Base-by-base conservation (phyloP, 2,329 filamentous ascomycete species). In the Diaporthe vexans region DNA sequence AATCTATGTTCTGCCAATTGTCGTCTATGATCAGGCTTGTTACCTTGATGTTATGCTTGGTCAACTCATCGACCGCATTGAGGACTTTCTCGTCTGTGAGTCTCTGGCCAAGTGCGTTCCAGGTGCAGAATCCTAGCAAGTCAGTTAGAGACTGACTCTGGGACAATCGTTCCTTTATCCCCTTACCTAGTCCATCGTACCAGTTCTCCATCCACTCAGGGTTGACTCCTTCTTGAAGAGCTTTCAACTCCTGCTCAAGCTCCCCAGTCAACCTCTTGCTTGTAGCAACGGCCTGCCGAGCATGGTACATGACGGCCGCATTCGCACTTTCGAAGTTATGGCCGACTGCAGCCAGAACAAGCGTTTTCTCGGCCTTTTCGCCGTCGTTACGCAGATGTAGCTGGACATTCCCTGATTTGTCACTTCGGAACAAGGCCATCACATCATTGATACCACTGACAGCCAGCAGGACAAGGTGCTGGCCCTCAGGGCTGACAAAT, bases 1-100 rank as follows among this genome's bases (percentile, higher is more conserved):
- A 84, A 77, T 90, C 91, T 61, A 97, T 88, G 11, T 93, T 91
- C 82, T 98, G 95, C 97, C 97, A 99, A 79, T 97, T 97, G 81
- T 99, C 97, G 78, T 99, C 97, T 76, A 99, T 97, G 76, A 98
- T 98, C 2, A 99, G 87, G 79, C 92, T 97, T 0, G 91, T 92
- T 59, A 98, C 88, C 56, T 93, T 91, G 79, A 99, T 94, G 0
- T 92, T 89, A 73, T 94, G 89, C 40, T 91, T 86, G 6, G 92
- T 89, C 15, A 99, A 85, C 1, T 89, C 88, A 74, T 95, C 91
- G 0, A 98, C 86, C 1, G 95, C 95, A 54, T 91, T 83, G 17
- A 95, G 86, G 19, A 99, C 90, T 78, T 95, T 97, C 26, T 94
- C 87, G 75, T 96, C 94, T 0, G 92, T 97, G 46, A 99, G 86